These are phyloP conservation scores for Sideroxylon spinosum DNA, from an alignment of 179 eudicot genomes.

Conservation along the genomic window DNA sequence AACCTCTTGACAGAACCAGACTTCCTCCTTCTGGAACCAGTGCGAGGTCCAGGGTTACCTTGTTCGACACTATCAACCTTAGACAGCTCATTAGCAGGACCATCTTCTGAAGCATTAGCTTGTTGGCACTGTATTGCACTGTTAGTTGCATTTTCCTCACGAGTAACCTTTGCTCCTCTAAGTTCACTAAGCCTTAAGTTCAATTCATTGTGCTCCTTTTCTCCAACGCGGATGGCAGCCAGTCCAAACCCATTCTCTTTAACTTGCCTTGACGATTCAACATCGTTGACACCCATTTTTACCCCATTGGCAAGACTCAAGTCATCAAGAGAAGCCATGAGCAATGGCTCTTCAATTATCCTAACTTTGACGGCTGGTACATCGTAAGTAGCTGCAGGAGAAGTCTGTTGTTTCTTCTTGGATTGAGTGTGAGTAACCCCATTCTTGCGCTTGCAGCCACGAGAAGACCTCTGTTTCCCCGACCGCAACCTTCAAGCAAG, in stretches of 20 bases:
- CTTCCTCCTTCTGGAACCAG: slow-evolving; percentile 82
- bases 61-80: slow-evolving; percentile 42
- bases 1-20: slow-evolving; percentile 88
- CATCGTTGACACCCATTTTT: slow-evolving; percentile 26
- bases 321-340: slow-evolving; percentile 27
- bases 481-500: slow-evolving; percentile 46
- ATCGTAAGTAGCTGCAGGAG: slow-evolving; percentile 59
- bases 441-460: slow-evolving; percentile 67
- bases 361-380: slow-evolving; percentile 36
- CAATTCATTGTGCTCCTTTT: slow-evolving; percentile 36
- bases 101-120: slow-evolving; percentile 30
- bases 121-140: slow-evolving; percentile 30
- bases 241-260: slow-evolving; percentile 33
- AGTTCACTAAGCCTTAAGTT: slow-evolving; percentile 30
- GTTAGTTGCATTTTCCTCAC: slow-evolving; percentile 21
- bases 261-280: slow-evolving; percentile 24
- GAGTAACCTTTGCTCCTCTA: slow-evolving; percentile 20
- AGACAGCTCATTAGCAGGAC: slow-evolving; percentile 33
- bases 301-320: slow-evolving; percentile 18
- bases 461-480: slow-evolving; percentile 52
- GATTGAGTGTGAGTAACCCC: slow-evolving; percentile 37
- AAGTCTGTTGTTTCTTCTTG: slow-evolving; percentile 69
- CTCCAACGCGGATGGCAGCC: slow-evolving; percentile 32
- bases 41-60: slow-evolving; percentile 46
- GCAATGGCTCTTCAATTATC: slow-evolving; percentile 28